Percentiles rank a stretch among this genome's conserved stretches.
Conservation (phyloP, 75 land plant genomes). For the Larix kaempferi region DNA sequence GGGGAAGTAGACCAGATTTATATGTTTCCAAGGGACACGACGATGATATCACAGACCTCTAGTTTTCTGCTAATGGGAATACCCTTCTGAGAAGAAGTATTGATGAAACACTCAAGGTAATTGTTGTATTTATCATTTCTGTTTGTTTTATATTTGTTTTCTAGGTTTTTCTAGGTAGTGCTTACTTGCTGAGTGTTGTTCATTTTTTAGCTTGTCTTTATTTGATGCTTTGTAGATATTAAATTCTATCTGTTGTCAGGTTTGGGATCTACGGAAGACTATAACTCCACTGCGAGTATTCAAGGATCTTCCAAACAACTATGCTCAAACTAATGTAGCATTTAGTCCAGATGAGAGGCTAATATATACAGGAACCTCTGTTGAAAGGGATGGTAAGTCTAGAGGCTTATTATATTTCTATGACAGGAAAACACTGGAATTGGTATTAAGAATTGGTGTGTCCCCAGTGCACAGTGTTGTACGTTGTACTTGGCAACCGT, state of each 20-base stretch:
- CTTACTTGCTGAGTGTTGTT: neutral
- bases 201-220: neutral
- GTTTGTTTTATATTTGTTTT: neutral
- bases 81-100: constrained; percentile 78
- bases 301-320: constrained; percentile 74
- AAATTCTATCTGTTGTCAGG: constrained; percentile 39
- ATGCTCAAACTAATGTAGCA: constrained; percentile 85
- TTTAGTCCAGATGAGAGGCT: constrained; percentile 96
- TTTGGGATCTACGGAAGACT: constrained; percentile 88
- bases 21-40: constrained; percentile 71
- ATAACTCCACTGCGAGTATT: constrained; percentile 65
- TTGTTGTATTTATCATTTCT: neutral
- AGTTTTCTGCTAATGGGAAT: constrained; percentile 79
- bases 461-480: constrained; percentile 84
- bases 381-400: constrained; percentile 53
- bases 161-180: neutral
- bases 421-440: constrained; percentile 73
- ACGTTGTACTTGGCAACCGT: constrained; percentile 91
- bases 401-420: constrained; percentile 55
- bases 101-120: constrained; percentile 85
- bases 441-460: constrained; percentile 84
- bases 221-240: too few relatives aligned
- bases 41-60: constrained; percentile 84
- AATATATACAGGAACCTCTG: constrained; percentile 88
- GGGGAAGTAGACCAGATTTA: constrained; percentile 98